Evolutionary conservation across 768 basidiomycete genomes (phyloP).

Genomic region (Heimioporus sp.): DNA sequence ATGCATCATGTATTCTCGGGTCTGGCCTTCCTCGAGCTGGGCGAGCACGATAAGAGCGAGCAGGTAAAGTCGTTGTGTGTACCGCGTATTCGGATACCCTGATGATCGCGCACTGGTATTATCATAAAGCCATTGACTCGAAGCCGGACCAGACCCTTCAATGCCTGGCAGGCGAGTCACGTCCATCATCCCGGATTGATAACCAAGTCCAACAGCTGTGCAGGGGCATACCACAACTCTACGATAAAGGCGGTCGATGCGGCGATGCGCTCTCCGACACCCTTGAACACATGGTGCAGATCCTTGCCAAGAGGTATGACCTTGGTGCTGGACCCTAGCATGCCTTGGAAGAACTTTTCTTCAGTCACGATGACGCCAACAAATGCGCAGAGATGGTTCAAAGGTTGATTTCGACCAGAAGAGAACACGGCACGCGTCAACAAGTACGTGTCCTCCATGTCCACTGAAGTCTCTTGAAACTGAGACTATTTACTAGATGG

Average conservation of each 20-base stretch:
- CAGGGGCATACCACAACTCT: constrained; percentile 74
- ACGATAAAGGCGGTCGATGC: constrained; percentile 64
- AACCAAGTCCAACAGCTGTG: constrained; percentile 1
- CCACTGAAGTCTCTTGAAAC: not conserved
- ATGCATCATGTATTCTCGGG: constrained; percentile 85
- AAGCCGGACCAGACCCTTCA: constrained; percentile 65
- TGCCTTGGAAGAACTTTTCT: not conserved
- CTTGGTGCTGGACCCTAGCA: not conserved
- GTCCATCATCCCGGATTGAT: constrained; percentile 6
- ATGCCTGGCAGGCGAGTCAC: constrained; percentile 79
- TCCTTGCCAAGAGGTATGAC: constrained; percentile 59
- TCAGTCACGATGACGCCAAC: constrained; percentile 66
- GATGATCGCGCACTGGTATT: constrained; percentile 54
- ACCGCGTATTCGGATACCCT: constrained; percentile 9
- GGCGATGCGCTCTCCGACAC: constrained; percentile 51
- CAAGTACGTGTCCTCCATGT: constrained; percentile 42
- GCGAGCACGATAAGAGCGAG: constrained; percentile 72
- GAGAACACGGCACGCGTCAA: constrained; percentile 55
- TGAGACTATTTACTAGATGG: constrained; percentile 45
- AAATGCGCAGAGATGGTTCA: constrained; percentile 85
- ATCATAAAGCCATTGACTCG: constrained; percentile 71
- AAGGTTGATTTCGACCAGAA: constrained; percentile 63
- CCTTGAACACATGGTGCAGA: constrained; percentile 52
- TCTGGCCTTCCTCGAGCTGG: constrained; percentile 74
- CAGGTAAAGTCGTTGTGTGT: constrained; percentile 54